Conservation (phyloP, 208 protist species). For the Novymonas esmeraldas region DNA sequence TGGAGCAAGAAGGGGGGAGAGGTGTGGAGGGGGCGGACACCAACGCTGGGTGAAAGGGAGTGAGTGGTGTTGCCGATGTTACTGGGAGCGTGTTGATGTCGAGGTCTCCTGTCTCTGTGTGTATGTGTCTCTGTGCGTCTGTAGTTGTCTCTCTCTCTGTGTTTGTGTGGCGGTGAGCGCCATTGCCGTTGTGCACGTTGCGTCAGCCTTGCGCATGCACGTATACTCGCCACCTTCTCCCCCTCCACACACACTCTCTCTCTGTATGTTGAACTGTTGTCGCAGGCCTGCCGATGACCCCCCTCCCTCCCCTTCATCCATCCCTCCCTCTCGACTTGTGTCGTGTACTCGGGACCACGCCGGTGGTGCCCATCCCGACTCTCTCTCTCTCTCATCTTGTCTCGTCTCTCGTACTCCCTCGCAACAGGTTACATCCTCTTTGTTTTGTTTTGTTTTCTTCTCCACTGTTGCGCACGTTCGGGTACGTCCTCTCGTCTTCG, state of each 20-base stretch:
- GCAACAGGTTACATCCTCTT: not conserved
- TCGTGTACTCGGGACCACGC: not conserved
- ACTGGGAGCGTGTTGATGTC: not conserved
- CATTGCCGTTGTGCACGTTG: not conserved
- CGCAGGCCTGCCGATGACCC: not conserved
- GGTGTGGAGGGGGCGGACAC: no score
- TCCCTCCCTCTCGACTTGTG: not conserved
- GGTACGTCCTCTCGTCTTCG: not conserved
- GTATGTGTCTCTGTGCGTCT: not conserved
- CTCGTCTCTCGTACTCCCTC: not conserved
- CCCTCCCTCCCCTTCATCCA: not conserved
- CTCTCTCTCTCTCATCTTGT: not conserved
- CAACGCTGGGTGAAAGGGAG: no score
- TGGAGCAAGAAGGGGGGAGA: no score
- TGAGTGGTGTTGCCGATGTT: no score
- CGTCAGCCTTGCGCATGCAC: not conserved
- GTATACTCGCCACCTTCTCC: no score
- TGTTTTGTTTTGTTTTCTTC: slow-evolving; percentile 12
- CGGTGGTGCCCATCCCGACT: not conserved
- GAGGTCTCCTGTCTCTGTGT: slow-evolving; percentile 4
- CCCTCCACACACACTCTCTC: no score
- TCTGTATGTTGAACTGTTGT: no score
- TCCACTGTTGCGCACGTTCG: not conserved
- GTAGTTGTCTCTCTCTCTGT: not conserved
- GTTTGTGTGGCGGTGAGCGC: not conserved